phyloP scores from a whole-genome alignment of 306 rosid species.

The Alnus rubra region DNA sequence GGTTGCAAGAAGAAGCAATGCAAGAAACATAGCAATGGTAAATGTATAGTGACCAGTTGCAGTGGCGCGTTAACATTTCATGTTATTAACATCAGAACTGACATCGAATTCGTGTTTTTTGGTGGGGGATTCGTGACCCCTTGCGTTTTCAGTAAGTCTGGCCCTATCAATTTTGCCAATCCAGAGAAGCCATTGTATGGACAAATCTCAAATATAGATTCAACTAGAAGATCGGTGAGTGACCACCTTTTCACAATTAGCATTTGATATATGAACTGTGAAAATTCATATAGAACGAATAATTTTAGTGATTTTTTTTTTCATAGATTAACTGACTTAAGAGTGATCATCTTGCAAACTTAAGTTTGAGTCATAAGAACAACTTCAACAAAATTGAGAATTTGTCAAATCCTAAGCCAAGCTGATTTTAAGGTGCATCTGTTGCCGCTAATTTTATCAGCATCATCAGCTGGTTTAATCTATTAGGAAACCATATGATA shows the following conservation, averaged over 20 bases:
- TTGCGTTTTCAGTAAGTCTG: slow-evolving; percentile 51
- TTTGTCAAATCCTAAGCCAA: too few relatives aligned
- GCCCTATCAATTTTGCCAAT: slow-evolving; percentile 51
- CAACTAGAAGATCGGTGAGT: slow-evolving; percentile 62
- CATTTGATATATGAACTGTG: too few relatives aligned
- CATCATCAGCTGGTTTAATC: too few relatives aligned
- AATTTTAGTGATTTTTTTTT: too few relatives aligned
- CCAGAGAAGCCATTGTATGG: slow-evolving; percentile 69
- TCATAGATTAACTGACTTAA: not conserved
- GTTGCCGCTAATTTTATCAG: not conserved
- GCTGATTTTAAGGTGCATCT: too few relatives aligned
- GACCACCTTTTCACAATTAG: not conserved
- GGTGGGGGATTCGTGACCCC: slow-evolving; percentile 62
- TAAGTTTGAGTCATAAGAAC: not conserved
- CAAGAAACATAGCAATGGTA: slow-evolving; percentile 28
- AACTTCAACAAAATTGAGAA: too few relatives aligned
- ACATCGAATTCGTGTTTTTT: slow-evolving; percentile 73
- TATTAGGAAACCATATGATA: not conserved
- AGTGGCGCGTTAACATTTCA: slow-evolving; percentile 68
- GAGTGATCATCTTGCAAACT: too few relatives aligned
- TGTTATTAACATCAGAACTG: slow-evolving; percentile 53
- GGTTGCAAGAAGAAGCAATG: slow-evolving; percentile 67
- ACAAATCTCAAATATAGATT: slow-evolving; percentile 67
- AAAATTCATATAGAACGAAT: too few relatives aligned
- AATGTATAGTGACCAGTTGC: slow-evolving; percentile 46